Conservation (phyloP, 805 yeast species). For the Cyberlindnera amylophila region DNA sequence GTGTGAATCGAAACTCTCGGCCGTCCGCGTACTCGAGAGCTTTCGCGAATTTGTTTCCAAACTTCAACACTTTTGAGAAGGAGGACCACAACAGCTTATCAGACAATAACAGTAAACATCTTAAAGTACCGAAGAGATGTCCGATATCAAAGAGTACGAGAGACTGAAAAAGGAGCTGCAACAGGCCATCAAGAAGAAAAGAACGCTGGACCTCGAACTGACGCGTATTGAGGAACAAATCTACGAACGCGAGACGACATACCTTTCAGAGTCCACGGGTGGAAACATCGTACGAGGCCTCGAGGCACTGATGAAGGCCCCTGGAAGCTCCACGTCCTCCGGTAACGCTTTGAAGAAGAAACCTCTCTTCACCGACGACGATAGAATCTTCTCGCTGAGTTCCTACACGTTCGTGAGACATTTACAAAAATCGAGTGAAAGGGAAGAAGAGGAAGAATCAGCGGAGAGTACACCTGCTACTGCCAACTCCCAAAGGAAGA, state of each 20-base stretch:
- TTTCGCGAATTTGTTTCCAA: too few relatives aligned
- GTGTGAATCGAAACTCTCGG: too few relatives aligned
- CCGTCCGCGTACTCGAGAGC: too few relatives aligned
- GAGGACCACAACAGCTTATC: too few relatives aligned
- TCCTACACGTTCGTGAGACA: slow-evolving; percentile 67
- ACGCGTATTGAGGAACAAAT: slow-evolving; percentile 70
- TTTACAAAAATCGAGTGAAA: slow-evolving; percentile 44
- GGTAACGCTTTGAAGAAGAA: slow-evolving; percentile 33
- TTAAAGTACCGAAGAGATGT: slow-evolving; percentile 5
- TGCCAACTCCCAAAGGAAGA: slow-evolving; percentile 5
- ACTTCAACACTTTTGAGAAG: too few relatives aligned
- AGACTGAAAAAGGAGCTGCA: slow-evolving; percentile 62
- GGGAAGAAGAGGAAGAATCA: slow-evolving; percentile 29
- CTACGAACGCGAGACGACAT: slow-evolving; percentile 72
- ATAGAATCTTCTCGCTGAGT: slow-evolving; percentile 75
- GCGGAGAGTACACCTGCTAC: slow-evolving; percentile 23
- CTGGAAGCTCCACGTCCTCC: slow-evolving; percentile 11
- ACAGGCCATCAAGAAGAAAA: slow-evolving; percentile 57
- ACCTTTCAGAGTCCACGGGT: slow-evolving; percentile 61
- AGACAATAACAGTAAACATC: too few relatives aligned
- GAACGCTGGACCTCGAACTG: slow-evolving; percentile 59
- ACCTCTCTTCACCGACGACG: slow-evolving; percentile 62
- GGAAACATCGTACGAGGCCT: slow-evolving; percentile 92
- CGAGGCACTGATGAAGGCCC: slow-evolving; percentile 63
- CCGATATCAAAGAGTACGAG: slow-evolving; percentile 49